Base-by-base conservation (phyloP, 2,329 filamentous ascomycete genomes). In the Gaeumannomyces sp. region DNA sequence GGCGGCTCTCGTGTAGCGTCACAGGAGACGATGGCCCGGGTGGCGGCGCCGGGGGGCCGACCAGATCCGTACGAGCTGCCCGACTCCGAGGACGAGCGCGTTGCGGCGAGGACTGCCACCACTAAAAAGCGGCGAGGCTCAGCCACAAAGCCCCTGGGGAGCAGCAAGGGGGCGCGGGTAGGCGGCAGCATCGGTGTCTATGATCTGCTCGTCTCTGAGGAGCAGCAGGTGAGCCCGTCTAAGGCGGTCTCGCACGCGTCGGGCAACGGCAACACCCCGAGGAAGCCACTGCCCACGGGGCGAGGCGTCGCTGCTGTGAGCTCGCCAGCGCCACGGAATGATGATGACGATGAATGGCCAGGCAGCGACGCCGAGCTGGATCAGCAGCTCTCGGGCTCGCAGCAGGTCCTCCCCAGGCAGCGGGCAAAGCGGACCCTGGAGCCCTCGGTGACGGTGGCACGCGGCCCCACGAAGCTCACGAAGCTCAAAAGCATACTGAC, bases 401-500 rank as follows among this genome's bases (percentile, higher is more conserved):
- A 56, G 29, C n/a, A 45, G 61, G 50, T 14, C 33, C 61, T 31
- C 16, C 33, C 61, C 45, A 63, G 53, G 5, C 13, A 16, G 4
- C 61, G 53, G 22, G 45, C 28, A 19, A 38, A 25, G 45, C 50
- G 45, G 31, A n/a, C 28, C 3, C 45, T 3, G 29, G 10, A 38
- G 33, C 31, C 65, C 27, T 60, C 68, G 53, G 64, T 33, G 63
- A 31, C 62, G 64, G 28, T 65, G 35, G 61, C 59, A 16, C 64
- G 64, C 22, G 62, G 61, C 27, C 64, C 69, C 56, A 67, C 70
- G n/a, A 67, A 61, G 8, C 68, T 68, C 7, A 67, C 65, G 19
- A 65, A 68, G n/a, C 77, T 82, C 13, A 86, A 83, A 70, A 79
- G 85, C 10, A 88, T 88, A 64, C 71, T 87, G 58, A 82, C 83